These are phyloP conservation scores for Plicaturopsis crispa DNA, from an alignment of 768 basidiomycete species.

Conservation along the genomic window DNA sequence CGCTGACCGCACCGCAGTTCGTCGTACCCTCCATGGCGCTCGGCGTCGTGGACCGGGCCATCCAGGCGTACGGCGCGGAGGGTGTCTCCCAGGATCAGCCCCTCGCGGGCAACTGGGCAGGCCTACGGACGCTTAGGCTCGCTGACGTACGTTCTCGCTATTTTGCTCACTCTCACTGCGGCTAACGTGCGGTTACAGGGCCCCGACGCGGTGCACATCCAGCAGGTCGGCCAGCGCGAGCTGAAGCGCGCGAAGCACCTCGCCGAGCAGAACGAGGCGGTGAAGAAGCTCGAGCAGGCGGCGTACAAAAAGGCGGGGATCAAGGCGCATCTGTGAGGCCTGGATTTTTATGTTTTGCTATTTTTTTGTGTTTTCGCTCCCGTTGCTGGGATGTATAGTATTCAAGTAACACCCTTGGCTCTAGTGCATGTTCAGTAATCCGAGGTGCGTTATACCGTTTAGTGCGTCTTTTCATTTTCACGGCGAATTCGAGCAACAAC, in stretches of 20 bases:
- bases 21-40: conserved; percentile 90
- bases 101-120: conserved; percentile 72
- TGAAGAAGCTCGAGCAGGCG: conserved; percentile 53
- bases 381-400: too few relatives aligned
- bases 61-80: conserved; percentile 95
- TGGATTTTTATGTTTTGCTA: too few relatives aligned
- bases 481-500: too few relatives aligned
- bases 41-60: conserved; percentile 86
- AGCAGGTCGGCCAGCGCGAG: conserved; percentile 90
- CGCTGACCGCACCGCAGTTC: conserved; percentile 46
- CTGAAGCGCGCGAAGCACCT: conserved; percentile 68
- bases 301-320: conserved; percentile 54
- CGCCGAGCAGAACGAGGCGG: conserved; percentile 41
- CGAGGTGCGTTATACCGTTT: too few relatives aligned
- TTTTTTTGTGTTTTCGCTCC: too few relatives aligned
- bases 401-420: too few relatives aligned
- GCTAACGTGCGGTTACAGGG: conserved; percentile 37
- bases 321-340: conserved; percentile 52
- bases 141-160: conserved; percentile 56
- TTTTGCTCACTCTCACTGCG: background rate
- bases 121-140: conserved; percentile 78
- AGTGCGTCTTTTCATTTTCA: too few relatives aligned
- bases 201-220: conserved; percentile 89
- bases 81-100: conserved; percentile 87
- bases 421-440: too few relatives aligned